Evolutionary conservation across 495 filamentous ascomycete species (phyloP).

Genomic region (Bombardia bombarda): DNA sequence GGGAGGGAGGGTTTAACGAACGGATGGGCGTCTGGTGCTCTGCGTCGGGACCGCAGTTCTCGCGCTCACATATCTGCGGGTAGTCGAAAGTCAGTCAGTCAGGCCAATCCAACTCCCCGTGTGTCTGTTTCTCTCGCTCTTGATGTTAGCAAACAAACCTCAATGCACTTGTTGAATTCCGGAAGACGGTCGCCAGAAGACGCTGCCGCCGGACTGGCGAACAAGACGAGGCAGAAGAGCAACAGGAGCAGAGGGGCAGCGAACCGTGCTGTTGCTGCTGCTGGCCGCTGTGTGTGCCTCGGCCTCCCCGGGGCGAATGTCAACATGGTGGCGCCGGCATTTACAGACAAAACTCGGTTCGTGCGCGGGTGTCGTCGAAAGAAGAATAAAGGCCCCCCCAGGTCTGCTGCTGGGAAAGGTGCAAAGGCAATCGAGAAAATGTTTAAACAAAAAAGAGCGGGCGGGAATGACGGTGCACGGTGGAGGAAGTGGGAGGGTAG

Average conservation of each 20-base stretch:
- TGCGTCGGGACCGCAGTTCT: constrained; percentile 60
- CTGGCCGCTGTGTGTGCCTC: no score
- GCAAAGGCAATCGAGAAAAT: no score
- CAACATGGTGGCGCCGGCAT: constrained; percentile 14
- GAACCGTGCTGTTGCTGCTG: not conserved
- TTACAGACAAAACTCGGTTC: constrained; percentile 1
- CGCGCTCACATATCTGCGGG: constrained; percentile 64
- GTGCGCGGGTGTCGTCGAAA: not conserved
- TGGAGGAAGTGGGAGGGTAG: no score
- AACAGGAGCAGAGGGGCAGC: constrained; percentile 4
- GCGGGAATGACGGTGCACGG: no score
- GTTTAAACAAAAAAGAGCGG: no score
- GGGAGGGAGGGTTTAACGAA: constrained; percentile 28
- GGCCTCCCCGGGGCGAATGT: constrained; percentile 7
- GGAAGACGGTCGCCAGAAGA: constrained; percentile 81
- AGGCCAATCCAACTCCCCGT: not conserved
- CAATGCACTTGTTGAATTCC: constrained; percentile 81
- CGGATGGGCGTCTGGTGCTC: constrained; percentile 37
- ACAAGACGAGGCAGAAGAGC: constrained; percentile 30
- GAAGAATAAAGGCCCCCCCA: no score
- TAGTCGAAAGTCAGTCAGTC: constrained; percentile 7
- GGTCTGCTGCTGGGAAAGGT: no score
- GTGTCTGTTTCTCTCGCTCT: not conserved
- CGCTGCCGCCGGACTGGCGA: constrained; percentile 48
- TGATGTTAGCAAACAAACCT: constrained; percentile 43